Evolutionary conservation across 768 basidiomycete genomes (phyloP).

Genomic region (Pulveroboletus sp.): DNA sequence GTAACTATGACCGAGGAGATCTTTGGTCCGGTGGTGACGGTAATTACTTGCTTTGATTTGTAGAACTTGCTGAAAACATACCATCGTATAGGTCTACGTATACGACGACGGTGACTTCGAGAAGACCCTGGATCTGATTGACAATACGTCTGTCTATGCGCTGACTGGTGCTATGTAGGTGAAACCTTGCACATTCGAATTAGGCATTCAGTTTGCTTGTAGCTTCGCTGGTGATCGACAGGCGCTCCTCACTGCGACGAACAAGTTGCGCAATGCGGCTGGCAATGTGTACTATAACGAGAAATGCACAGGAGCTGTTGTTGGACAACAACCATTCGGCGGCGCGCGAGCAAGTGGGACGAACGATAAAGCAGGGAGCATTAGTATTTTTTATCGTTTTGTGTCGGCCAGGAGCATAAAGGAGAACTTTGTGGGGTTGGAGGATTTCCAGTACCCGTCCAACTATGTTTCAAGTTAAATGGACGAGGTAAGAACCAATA

Average conservation of each 20-base stretch:
- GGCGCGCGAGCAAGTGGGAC: conserved; percentile 92
- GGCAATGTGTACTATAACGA: conserved; percentile 99
- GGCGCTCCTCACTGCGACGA: conserved; percentile 76
- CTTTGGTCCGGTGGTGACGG: conserved; percentile 94
- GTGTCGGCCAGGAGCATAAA: conserved; percentile 92
- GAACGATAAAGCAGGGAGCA: conserved; percentile 96
- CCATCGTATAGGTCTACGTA: conserved; percentile 64
- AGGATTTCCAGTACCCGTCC: conserved; percentile 82
- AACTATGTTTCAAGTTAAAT: conserved; percentile 72
- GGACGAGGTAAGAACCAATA: not conserved
- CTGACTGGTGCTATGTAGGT: conserved; percentile 93
- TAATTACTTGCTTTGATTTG: conserved; percentile 31
- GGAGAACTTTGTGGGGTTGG: conserved; percentile 88
- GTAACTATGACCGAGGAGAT: conserved; percentile 94
- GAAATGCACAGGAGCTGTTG: conserved; percentile 96
- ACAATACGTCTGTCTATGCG: conserved; percentile 83
- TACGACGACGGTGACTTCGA: conserved; percentile 88
- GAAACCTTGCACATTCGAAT: not conserved
- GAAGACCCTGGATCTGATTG: conserved; percentile 81
- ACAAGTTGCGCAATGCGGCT: conserved; percentile 83
- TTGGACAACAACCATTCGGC: conserved; percentile 98
- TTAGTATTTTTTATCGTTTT: conserved; percentile 75
- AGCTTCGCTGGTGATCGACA: conserved; percentile 85
- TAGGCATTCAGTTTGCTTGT: conserved; percentile 12
- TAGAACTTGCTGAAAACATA: not conserved